Evolutionary conservation across 345 rosid species (phyloP).

Genomic region (Rhizophora mangle): DNA sequence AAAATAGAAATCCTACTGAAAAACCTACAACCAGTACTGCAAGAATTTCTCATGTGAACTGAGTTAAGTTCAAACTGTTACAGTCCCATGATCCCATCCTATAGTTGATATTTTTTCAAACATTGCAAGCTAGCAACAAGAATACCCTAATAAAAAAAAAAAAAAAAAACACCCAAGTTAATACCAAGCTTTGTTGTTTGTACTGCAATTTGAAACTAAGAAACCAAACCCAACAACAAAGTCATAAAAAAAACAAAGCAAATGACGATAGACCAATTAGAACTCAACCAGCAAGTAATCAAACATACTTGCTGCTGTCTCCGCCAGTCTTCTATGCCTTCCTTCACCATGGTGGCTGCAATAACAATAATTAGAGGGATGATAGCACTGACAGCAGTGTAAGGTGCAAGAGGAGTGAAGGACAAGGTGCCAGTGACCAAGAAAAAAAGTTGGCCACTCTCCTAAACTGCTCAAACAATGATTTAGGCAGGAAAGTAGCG

Average conservation of each 20-base stretch:
- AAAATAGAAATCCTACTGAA: neutral
- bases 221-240: neutral
- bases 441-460: slow-evolving; percentile 94
- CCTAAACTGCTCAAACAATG: slow-evolving; percentile 94
- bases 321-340: slow-evolving; percentile 83
- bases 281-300: slow-evolving; percentile 5
- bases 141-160: no score
- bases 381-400: slow-evolving; percentile 62
- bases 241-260: neutral
- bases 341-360: slow-evolving; percentile 85
- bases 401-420: slow-evolving; percentile 76
- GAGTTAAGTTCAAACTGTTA: neutral
- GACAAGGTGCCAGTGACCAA: slow-evolving; percentile 66
- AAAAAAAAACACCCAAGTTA: no score
- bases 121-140: no score
- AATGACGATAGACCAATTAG: neutral
- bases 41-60: neutral
- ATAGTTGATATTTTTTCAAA: no score
- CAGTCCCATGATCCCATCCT: no score
- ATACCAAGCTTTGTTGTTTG: no score
- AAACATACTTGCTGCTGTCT: slow-evolving; percentile 64
- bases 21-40: neutral
- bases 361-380: slow-evolving; percentile 69
- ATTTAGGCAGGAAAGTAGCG: slow-evolving; percentile 80
- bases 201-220: no score